phyloP scores from a whole-genome alignment of 169 alveolate genomes.

The Eimeria mitis region DNA sequence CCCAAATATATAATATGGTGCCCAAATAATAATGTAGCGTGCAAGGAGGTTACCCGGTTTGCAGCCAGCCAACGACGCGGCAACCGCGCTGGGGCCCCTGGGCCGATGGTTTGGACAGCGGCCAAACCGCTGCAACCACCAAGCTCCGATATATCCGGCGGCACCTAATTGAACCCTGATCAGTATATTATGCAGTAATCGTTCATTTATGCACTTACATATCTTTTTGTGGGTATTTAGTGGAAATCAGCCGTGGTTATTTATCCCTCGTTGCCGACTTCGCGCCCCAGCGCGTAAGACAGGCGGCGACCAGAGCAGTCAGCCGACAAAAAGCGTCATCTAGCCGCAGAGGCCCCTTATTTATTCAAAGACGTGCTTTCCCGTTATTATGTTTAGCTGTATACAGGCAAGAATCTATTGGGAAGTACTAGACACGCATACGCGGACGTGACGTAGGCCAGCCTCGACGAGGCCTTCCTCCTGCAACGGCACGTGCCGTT shows the following conservation, averaged over 20 bases:
- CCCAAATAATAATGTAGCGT: not conserved
- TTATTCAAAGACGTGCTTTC: not conserved
- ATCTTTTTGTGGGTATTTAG: not conserved
- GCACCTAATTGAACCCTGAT: not conserved
- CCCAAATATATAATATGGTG: constrained; percentile 32
- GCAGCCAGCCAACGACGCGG: constrained; percentile 38
- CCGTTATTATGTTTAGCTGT: not conserved
- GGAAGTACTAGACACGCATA: constrained; percentile 7
- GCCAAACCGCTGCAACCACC: constrained; percentile 27
- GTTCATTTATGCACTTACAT: not conserved
- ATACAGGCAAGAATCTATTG: not conserved
- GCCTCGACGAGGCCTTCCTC: not conserved
- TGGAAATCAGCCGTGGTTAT: not conserved
- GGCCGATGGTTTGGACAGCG: constrained; percentile 78
- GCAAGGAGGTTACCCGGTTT: constrained; percentile 28
- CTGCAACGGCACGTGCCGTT: not conserved
- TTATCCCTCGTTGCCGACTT: not conserved
- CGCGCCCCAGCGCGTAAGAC: constrained; percentile 12
- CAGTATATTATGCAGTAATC: not conserved
- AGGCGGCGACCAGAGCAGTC: constrained; percentile 7
- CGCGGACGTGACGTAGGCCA: not conserved
- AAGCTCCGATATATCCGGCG: constrained; percentile 18
- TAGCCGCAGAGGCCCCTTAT: not conserved
- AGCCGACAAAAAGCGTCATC: not conserved
- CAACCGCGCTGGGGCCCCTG: constrained; percentile 72